A percentile compares a stretch with the other conserved stretches of the same genome.
These are phyloP conservation scores for Alternaria incomplexa DNA, from an alignment of 2,329 filamentous ascomycete genomes.

Conservation along the genomic window DNA sequence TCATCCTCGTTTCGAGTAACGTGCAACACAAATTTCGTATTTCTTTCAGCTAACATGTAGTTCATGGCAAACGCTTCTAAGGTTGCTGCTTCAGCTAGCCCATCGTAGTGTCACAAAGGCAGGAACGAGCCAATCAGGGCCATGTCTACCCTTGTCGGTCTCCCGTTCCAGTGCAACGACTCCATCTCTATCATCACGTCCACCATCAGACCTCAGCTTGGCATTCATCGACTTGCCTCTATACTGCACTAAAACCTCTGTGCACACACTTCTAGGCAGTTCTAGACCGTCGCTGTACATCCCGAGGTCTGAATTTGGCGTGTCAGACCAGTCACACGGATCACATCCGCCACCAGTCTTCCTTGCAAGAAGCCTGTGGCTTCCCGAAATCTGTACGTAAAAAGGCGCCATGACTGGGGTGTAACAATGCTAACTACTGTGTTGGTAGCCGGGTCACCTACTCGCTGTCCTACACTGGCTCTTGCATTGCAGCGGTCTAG, in stretches of 20 bases:
- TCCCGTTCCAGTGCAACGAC: constrained; percentile 1
- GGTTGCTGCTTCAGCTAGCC: neutral
- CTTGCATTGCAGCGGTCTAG: constrained; percentile 6
- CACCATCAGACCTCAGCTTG: neutral
- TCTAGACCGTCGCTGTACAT: neutral
- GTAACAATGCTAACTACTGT: neutral
- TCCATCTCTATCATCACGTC: neutral
- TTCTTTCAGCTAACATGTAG: neutral
- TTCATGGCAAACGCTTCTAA: neutral
- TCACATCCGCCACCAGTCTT: neutral
- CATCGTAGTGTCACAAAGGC: neutral
- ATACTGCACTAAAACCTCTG: neutral
- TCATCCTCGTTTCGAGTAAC: neutral
- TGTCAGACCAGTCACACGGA: neutral
- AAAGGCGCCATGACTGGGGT: neutral
- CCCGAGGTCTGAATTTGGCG: neutral
- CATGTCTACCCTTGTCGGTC: constrained; percentile 1
- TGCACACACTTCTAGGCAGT: neutral
- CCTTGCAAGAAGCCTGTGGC: neutral
- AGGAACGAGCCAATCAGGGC: constrained; percentile 1
- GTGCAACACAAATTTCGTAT: neutral
- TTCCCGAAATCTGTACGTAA: neutral
- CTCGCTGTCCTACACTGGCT: neutral
- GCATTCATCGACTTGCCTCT: neutral
- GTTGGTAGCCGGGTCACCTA: neutral